Conservation (phyloP, 2,329 filamentous ascomycete genomes). For the Ilyonectria robusta region DNA sequence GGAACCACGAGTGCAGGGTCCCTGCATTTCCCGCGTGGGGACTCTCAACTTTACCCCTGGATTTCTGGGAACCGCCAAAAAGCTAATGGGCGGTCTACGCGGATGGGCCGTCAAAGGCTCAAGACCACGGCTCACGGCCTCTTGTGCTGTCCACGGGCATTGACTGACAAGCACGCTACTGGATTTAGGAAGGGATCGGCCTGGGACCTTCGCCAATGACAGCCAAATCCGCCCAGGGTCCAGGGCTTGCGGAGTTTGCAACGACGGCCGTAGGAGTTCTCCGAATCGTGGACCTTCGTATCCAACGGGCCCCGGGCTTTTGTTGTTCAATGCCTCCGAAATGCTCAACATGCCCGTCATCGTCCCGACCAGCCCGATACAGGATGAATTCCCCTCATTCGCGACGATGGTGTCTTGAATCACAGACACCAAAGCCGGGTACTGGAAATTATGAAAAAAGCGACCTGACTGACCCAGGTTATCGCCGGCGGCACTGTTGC, state of each 20-base stretch:
- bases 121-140: neutral
- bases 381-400: neutral
- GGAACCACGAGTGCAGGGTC: slow-evolving; percentile 1
- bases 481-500: neutral
- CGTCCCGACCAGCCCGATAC: neutral
- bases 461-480: neutral
- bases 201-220: neutral
- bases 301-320: neutral
- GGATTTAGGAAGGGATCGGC: neutral
- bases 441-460: neutral
- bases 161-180: neutral
- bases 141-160: neutral
- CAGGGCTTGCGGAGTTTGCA: neutral
- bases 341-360: slow-evolving; percentile 4
- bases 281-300: neutral
- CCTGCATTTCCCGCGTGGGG: slow-evolving; percentile 11
- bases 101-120: neutral
- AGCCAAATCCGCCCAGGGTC: neutral
- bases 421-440: neutral
- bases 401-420: neutral
- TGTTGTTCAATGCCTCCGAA: slow-evolving; percentile 1
- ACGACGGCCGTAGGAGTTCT: neutral
- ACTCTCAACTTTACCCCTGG: slow-evolving; percentile 6
- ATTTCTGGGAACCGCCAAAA: neutral
- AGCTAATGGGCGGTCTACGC: neutral